phyloP scores from a whole-genome alignment of 768 basidiomycete species.

The Boletus sp. region DNA sequence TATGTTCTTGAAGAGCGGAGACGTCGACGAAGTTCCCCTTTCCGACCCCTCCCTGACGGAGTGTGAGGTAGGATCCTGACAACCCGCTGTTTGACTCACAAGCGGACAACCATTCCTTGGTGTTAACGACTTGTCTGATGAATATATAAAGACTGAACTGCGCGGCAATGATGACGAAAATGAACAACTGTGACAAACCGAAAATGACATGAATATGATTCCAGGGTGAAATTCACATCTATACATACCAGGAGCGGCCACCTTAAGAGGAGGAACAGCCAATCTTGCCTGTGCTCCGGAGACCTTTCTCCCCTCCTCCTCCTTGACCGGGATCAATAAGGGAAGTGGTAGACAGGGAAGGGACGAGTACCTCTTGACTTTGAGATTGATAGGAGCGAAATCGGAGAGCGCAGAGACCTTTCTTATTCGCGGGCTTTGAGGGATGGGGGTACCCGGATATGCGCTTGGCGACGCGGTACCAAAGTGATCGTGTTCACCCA shows the following conservation, averaged over 20 bases:
- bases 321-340: slow-evolving; percentile 21
- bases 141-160: slow-evolving; percentile 87
- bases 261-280: slow-evolving; percentile 71
- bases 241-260: slow-evolving; percentile 80
- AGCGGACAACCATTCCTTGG: slow-evolving; percentile 89
- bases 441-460: slow-evolving; percentile 20
- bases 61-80: not conserved
- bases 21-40: slow-evolving; percentile 70
- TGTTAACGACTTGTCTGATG: slow-evolving; percentile 89
- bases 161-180: slow-evolving; percentile 76
- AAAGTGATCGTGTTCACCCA: slow-evolving; percentile 46
- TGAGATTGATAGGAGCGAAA: slow-evolving; percentile 87
- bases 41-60: slow-evolving; percentile 74
- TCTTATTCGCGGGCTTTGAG: slow-evolving; percentile 50
- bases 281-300: slow-evolving; percentile 57
- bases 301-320: slow-evolving; percentile 35
- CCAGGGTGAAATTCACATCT: not conserved
- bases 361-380: slow-evolving; percentile 60
- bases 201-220: slow-evolving; percentile 4
- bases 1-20: slow-evolving; percentile 75
- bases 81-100: slow-evolving; percentile 47
- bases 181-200: slow-evolving; percentile 55
- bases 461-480: slow-evolving; percentile 21
- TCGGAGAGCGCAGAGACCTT: slow-evolving; percentile 84
- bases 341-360: not conserved